phyloP scores from a whole-genome alignment of 352 stramenopile species.

The Phytophthora foliorum region DNA sequence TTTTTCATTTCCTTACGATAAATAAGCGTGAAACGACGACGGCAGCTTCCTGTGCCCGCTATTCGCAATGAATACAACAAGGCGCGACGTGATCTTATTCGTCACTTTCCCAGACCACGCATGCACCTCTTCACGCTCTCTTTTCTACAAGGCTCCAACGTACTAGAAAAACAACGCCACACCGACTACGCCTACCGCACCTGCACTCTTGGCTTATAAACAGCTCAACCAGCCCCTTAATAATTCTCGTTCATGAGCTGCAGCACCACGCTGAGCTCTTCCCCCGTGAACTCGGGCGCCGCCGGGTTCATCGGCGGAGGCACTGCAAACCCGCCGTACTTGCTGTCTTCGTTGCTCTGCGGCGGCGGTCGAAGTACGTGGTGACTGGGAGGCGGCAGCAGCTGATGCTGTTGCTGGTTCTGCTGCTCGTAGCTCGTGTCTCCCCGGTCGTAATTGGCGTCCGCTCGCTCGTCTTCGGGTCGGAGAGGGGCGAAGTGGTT shows the following conservation, averaged over 20 bases:
- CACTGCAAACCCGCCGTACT: slow-evolving; percentile 61
- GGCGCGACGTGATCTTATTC: slow-evolving; percentile 15
- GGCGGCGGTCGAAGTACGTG: slow-evolving; percentile 73
- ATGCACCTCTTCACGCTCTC: slow-evolving; percentile 11
- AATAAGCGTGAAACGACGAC: slow-evolving; percentile 20
- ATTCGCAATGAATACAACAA: slow-evolving; percentile 23
- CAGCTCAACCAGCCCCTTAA: slow-evolving; percentile 36
- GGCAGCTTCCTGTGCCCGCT: slow-evolving; percentile 3
- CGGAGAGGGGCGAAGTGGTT: slow-evolving; percentile 46
- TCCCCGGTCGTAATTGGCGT: no score
- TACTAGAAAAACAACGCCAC: slow-evolving; percentile 34
- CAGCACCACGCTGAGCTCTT: slow-evolving; percentile 81
- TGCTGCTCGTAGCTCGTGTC: slow-evolving; percentile 41
- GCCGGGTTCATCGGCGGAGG: slow-evolving; percentile 74
- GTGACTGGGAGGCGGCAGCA: slow-evolving; percentile 38
- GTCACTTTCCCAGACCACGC: slow-evolving; percentile 3
- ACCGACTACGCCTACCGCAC: slow-evolving; percentile 22
- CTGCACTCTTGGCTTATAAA: slow-evolving; percentile 10
- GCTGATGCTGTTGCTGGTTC: slow-evolving; percentile 33
- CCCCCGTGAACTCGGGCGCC: slow-evolving; percentile 75
- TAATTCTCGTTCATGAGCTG: slow-evolving; percentile 84
- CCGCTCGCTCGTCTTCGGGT: slow-evolving; percentile 38
- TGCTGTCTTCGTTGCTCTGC: slow-evolving; percentile 47
- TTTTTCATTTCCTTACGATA: slow-evolving; percentile 21
- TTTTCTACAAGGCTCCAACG: slow-evolving; percentile 35